A percentile compares a stretch with the other conserved stretches of the same genome.
Evolutionary conservation across 75 land plant genomes (phyloP).

Genomic region (Chamaecyparis obtusa): DNA sequence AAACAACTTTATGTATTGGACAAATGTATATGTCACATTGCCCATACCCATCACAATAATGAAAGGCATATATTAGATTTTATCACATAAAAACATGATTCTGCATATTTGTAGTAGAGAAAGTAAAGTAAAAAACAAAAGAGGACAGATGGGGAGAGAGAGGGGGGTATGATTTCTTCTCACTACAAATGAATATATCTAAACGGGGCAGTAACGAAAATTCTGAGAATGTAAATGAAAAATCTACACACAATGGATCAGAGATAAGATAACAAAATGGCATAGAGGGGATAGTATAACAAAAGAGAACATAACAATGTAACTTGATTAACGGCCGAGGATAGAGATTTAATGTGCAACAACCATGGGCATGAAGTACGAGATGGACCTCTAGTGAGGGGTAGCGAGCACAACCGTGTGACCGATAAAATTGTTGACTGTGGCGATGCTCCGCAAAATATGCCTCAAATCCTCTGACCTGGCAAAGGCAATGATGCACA

Average conservation of each 20-base stretch:
- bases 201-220: too few relatives aligned
- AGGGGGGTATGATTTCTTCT: background rate
- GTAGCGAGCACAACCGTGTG: constrained; percentile 78
- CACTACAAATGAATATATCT: too few relatives aligned
- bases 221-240: background rate
- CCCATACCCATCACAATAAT: too few relatives aligned
- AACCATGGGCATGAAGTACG: constrained; percentile 30
- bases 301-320: background rate
- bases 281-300: background rate
- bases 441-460: constrained; percentile 45
- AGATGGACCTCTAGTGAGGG: constrained; percentile 54
- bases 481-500: constrained; percentile 39
- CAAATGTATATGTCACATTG: too few relatives aligned
- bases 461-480: constrained; percentile 49
- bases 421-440: constrained; percentile 67
- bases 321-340: background rate
- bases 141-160: too few relatives aligned
- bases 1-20: too few relatives aligned
- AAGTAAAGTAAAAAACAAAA: too few relatives aligned
- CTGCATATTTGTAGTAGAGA: too few relatives aligned
- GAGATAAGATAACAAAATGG: background rate
- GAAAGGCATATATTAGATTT: too few relatives aligned
- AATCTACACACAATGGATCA: background rate
- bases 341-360: constrained; percentile 26
- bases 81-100: too few relatives aligned